Conservation (phyloP, 2,329 filamentous ascomycete species). For the Dothidotthia symphoricarpi region DNA sequence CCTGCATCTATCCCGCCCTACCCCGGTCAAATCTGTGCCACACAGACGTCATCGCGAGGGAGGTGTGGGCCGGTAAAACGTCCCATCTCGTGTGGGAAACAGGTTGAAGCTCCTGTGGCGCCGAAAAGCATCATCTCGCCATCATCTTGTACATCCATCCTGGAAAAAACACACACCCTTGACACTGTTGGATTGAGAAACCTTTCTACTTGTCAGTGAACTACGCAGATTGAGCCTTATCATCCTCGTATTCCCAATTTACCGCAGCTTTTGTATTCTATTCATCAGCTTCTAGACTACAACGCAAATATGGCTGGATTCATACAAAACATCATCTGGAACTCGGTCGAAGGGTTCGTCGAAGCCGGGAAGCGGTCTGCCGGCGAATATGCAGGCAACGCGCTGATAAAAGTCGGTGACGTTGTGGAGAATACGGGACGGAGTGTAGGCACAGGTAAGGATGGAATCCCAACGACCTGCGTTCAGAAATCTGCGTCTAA, state of each 20-base stretch:
- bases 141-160: slow-evolving; percentile 9
- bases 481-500: neutral
- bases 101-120: slow-evolving; percentile 26
- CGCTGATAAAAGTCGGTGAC: slow-evolving; percentile 40
- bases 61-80: slow-evolving; percentile 4
- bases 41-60: slow-evolving; percentile 31
- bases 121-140: slow-evolving; percentile 17
- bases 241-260: too few relatives aligned
- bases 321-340: slow-evolving; percentile 41
- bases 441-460: slow-evolving; percentile 34
- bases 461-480: neutral
- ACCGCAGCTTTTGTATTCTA: too few relatives aligned
- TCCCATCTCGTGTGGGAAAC: slow-evolving; percentile 19
- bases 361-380: slow-evolving; percentile 38
- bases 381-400: slow-evolving; percentile 41
- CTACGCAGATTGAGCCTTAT: too few relatives aligned
- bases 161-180: too few relatives aligned
- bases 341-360: slow-evolving; percentile 40
- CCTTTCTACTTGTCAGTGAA: too few relatives aligned
- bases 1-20: neutral
- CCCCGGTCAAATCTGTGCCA: slow-evolving; percentile 18
- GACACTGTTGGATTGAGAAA: too few relatives aligned
- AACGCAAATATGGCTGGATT: slow-evolving; percentile 34
- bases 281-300: too few relatives aligned
- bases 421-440: slow-evolving; percentile 37